Evolutionary conservation across 2,329 filamentous ascomycete species (phyloP), one percentile per base, ranked within the genome.

Genomic region (Penicillium janthinellum): DNA sequence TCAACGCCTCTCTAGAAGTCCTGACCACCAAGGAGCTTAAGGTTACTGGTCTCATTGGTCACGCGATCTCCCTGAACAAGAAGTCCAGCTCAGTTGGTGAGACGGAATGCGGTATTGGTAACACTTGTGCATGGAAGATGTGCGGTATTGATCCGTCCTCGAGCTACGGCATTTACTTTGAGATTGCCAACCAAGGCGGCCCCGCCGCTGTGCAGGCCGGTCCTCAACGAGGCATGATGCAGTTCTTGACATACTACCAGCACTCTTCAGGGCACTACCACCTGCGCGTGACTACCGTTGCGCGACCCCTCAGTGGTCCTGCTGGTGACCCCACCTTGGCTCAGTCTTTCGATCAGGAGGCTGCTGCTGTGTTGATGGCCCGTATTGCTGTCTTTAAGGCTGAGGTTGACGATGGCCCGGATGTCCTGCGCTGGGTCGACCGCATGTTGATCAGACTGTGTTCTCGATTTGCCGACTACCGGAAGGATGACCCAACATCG

Each of bases 71-170:
- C 2, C 82, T 97, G 68, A 98, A 98, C 83, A 99, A 98, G 81
- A 99, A 99, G 75, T 98, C 95, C 0, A 90, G 90, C 8, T 96
- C 92, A 1, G 95, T 99, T 12, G 95, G 95, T 55, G 95, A 99
- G 81, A 98, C 95, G 0, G 95, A 99, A 75, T 97, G 94, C 70
- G 95, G 95, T 71, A 97, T 99, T 69, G 95, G 95, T 65, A 98
- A 98, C 75, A 99, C 95, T 0, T 98, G 94, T 78, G 94, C 93
- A 3, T 99, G 95, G 95, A 99, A 99, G 80, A 97, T 99, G 94
- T 98, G 95, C 71, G 93, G 92, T 67, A 97, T 99, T 67, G 93
- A 98, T 70, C 95, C 95, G 11, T 90, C 88, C 57, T 88, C 95
- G 35, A 97, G 92, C 71, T 98, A 98, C 71, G 95, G 92, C 62